Conservation (phyloP, 192 early-diverging fungal genomes). For the Borealophlyctis nickersoniae region DNA sequence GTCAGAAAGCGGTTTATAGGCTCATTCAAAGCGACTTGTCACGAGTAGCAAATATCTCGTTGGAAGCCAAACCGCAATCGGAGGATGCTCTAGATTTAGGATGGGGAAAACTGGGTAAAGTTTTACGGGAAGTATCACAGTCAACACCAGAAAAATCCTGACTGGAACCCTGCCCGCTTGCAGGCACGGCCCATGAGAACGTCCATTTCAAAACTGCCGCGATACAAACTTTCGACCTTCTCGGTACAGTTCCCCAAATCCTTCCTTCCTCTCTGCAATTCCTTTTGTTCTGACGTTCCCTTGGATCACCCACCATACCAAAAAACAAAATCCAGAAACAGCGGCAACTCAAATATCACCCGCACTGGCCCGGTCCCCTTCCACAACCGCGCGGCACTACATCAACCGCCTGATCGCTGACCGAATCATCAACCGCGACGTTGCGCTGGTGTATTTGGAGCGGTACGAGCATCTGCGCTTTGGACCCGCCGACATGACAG, state of each 20-base stretch:
- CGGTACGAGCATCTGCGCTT: slow-evolving; percentile 29
- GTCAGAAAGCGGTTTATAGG: slow-evolving; percentile 23
- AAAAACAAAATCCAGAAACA: slow-evolving; percentile 1
- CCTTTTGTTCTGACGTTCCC: neutral
- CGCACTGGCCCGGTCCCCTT: neutral
- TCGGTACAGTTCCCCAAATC: slow-evolving; percentile 6
- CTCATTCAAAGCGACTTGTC: slow-evolving; percentile 35
- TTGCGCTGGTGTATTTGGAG: slow-evolving; percentile 23
- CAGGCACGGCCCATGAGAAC: slow-evolving; percentile 1
- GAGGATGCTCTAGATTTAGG: slow-evolving; percentile 11
- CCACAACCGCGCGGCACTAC: slow-evolving; percentile 5
- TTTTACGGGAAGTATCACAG: neutral
- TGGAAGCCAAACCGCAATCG: slow-evolving; percentile 22
- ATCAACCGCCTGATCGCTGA: slow-evolving; percentile 6
- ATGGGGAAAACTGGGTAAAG: slow-evolving; percentile 22
- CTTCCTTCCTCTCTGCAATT: no score
- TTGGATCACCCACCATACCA: slow-evolving; percentile 5
- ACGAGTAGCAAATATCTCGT: slow-evolving; percentile 20
- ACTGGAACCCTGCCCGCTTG: neutral
- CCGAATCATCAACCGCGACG: slow-evolving; percentile 6
- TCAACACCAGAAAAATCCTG: neutral
- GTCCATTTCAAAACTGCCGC: slow-evolving; percentile 17
- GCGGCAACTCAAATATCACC: slow-evolving; percentile 1
- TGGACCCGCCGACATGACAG: slow-evolving; percentile 8
- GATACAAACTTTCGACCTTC: slow-evolving; percentile 11